Evolutionary conservation across 2,329 filamentous ascomycete species (phyloP).

Genomic region (Colletotrichum sp.): DNA sequence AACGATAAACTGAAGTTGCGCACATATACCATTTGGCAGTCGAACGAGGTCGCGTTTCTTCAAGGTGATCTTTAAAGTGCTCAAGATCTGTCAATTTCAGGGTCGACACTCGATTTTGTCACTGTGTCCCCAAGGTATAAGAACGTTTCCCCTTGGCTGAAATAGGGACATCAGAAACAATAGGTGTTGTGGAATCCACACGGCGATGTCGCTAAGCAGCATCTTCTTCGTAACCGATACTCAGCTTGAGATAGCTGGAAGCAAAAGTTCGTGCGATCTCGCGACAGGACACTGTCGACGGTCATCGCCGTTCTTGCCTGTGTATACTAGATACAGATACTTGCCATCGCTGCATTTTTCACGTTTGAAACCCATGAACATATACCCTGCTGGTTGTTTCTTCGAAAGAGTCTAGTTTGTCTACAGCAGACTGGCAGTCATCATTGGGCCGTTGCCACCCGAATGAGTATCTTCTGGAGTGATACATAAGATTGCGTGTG

Average conservation of each 20-base stretch:
- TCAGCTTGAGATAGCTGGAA: not conserved
- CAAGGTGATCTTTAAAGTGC: not conserved
- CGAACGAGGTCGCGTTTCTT: not conserved
- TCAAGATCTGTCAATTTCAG: not conserved
- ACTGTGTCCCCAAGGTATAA: not conserved
- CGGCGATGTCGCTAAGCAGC: not conserved
- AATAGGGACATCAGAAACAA: not conserved
- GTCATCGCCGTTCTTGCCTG: accelerated
- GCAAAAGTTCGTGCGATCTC: not conserved
- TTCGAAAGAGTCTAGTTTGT: accelerated
- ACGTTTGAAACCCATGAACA: not conserved
- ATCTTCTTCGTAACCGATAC: not conserved
- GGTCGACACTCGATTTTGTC: not conserved
- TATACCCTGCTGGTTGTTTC: accelerated
- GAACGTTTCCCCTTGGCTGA: not conserved
- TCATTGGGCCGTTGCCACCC: not conserved
- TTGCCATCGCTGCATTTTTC: not conserved
- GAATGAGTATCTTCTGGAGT: not conserved
- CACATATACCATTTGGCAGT: not conserved
- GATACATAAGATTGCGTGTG: too few relatives aligned
- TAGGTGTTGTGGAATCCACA: too few relatives aligned
- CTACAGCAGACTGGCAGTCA: not conserved
- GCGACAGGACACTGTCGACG: not conserved
- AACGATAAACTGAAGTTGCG: accelerated
- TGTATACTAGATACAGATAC: not conserved